Conservation (phyloP, 2,329 filamentous ascomycete species). For the Exutisphaerella laricina region DNA sequence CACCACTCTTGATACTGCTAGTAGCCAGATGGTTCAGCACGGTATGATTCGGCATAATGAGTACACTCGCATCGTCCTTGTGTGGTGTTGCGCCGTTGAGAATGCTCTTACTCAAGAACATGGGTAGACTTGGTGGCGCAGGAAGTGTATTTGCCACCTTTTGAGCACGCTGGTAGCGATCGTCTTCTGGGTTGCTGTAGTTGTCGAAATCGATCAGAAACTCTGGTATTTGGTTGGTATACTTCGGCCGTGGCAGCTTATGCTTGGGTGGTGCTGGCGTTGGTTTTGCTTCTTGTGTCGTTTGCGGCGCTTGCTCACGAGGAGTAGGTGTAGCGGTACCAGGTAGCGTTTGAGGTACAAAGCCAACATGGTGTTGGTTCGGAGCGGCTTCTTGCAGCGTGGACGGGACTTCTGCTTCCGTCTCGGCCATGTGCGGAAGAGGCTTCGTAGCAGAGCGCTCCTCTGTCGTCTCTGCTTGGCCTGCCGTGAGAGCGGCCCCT, state of each 20-base stretch:
- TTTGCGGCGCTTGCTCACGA: slow-evolving; percentile 9
- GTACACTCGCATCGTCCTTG: slow-evolving; percentile 96
- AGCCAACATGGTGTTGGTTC: slow-evolving; percentile 10
- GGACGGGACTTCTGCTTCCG: slow-evolving; percentile 16
- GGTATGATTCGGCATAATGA: slow-evolving; percentile 96
- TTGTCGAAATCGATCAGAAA: slow-evolving; percentile 82
- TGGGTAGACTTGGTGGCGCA: slow-evolving; percentile 75
- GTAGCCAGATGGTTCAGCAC: slow-evolving; percentile 95
- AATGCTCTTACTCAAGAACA: slow-evolving; percentile 91
- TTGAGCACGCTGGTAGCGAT: slow-evolving; percentile 67
- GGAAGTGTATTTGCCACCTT: slow-evolving; percentile 73
- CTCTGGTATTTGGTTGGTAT: slow-evolving; percentile 69
- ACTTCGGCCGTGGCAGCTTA: slow-evolving; percentile 50
- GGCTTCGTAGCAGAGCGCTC: slow-evolving; percentile 48
- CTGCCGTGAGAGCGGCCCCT: slow-evolving; percentile 25
- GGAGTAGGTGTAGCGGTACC: slow-evolving; percentile 9
- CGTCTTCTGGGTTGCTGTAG: slow-evolving; percentile 55
- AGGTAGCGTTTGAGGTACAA: slow-evolving; percentile 11
- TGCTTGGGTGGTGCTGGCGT: slow-evolving; percentile 21
- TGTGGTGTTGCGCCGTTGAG: slow-evolving; percentile 84
- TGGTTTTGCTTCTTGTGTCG: slow-evolving; percentile 10
- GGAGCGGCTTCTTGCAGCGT: slow-evolving; percentile 19
- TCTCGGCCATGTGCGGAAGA: slow-evolving; percentile 22
- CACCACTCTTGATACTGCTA: slow-evolving; percentile 95
- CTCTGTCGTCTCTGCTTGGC: slow-evolving; percentile 18